Base-by-base conservation (phyloP, 208 protist species). In the Trypanosoma congolense region DNA sequence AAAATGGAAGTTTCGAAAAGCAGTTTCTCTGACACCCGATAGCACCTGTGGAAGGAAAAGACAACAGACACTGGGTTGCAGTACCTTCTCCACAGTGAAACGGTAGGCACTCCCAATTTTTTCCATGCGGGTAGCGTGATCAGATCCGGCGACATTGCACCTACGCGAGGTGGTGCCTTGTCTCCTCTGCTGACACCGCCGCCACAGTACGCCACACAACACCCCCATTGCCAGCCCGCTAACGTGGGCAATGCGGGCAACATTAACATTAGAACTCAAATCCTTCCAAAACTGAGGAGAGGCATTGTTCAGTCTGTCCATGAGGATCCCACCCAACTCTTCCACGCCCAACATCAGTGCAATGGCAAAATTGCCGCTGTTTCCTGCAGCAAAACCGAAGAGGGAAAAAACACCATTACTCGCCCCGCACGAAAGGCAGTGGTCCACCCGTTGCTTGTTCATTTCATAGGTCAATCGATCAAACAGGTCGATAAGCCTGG, bases 171-270 rank as follows among this genome's bases (percentile, higher is more conserved):
- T 19, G 42, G 21, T 24, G 18, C n/a, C 42, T 24, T 46, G 42
- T 6, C 18, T 46, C 6, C 9, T 8, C 42, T 24, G 6, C 12
- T 19, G 42, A 6, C 43, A 49, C 45, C 63, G 65, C 4, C 61
- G 51, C 75, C 75, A 83, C 0, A 59, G 6, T n/a, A 56, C 48
- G 2, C 74, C 81, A 14, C 84, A 59, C 0, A 54, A 51, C 22
- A 52, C 67, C 5, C 81, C 81, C 1, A 51, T 63, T 28, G 64
- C 46, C 53, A 83, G 84, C n/a, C 81, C 81, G 9, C 81, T 77
- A 21, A 84, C 48, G 50, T 88, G 81, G 5, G 77, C 81, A 30
- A 77, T 77, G 61, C 84, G 74, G 8, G 77, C 81, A 14, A 83
- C 69, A 18, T 65, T 72, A 59, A 71, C 62, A 12, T 60, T 69